A percentile compares a stretch with the other conserved stretches of the same genome.
Conservation (phyloP, 2,329 filamentous ascomycete species). For the Torrubiellomyces zombiae region DNA sequence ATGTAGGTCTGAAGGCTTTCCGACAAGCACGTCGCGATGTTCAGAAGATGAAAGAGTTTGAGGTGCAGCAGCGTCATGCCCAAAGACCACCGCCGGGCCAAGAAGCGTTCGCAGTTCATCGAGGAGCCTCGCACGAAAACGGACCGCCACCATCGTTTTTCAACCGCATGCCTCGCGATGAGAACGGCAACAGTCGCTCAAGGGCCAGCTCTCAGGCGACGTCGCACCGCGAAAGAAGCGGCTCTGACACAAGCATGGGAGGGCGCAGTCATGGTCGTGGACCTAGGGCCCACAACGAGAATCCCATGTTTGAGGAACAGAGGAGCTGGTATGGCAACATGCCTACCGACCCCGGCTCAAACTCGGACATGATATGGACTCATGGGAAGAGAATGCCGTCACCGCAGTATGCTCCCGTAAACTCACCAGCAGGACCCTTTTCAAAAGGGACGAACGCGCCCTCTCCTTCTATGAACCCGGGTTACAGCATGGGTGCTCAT, state of each 20-base stretch:
- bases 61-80: conserved; percentile 25
- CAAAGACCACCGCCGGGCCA: conserved; percentile 3
- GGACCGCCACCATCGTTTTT: conserved; percentile 27
- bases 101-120: conserved; percentile 12
- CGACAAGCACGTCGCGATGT: conserved; percentile 40
- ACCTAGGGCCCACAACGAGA: conserved; percentile 21
- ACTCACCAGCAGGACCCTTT: too few relatives aligned
- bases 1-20: conserved; percentile 38
- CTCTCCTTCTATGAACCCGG: conserved; percentile 2
- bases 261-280: conserved; percentile 23
- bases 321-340: too few relatives aligned
- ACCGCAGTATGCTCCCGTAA: too few relatives aligned
- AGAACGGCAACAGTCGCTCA: conserved; percentile 15
- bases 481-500: conserved; percentile 1
- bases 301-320: conserved; percentile 18
- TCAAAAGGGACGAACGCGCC: too few relatives aligned
- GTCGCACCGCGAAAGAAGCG: conserved; percentile 34
- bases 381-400: too few relatives aligned
- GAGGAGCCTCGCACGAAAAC: conserved; percentile 26
- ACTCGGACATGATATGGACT: conserved; percentile 18
- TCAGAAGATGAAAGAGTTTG: conserved; percentile 37
- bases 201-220: conserved; percentile 14
- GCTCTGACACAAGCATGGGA: conserved; percentile 36
- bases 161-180: conserved; percentile 27
- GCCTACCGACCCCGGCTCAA: too few relatives aligned